Conservation (phyloP, 805 yeast species). For the Ogataea populi-albae region DNA sequence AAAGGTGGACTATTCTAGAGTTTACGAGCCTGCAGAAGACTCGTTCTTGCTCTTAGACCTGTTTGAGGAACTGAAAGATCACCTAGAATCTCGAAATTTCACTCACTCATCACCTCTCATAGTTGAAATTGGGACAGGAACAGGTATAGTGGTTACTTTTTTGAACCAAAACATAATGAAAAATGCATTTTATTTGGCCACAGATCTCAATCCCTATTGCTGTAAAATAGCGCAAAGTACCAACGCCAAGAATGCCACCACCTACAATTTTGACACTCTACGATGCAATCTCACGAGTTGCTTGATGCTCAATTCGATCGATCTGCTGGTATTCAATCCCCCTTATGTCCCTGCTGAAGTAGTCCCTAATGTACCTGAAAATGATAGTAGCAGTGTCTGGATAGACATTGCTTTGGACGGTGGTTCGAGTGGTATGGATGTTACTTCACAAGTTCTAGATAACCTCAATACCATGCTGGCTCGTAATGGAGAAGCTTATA, state of each 20-base stretch:
- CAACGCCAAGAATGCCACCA: constrained; percentile 19
- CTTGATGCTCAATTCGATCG: constrained; percentile 48
- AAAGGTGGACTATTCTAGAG: constrained; percentile 59
- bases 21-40: constrained; percentile 96
- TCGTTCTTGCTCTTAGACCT: constrained; percentile 80
- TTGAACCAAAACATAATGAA: constrained; percentile 57
- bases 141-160: constrained; percentile 86
- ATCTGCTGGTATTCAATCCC: constrained; percentile 84
- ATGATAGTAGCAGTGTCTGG: constrained; percentile 52
- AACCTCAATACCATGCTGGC: constrained; percentile 52
- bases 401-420: constrained; percentile 88
- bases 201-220: constrained; percentile 82
- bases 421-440: constrained; percentile 86
- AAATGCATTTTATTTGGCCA: constrained; percentile 53
- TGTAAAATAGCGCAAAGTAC: constrained; percentile 53
- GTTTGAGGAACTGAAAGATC: constrained; percentile 56
- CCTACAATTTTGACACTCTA: constrained; percentile 40
- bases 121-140: constrained; percentile 86
- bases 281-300: constrained; percentile 59
- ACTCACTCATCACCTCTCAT: constrained; percentile 47
- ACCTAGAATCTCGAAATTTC: constrained; percentile 30
- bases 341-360: constrained; percentile 91
- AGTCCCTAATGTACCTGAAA: constrained; percentile 59
- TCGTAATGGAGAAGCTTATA: constrained; percentile 71
- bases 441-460: constrained; percentile 65